Evolutionary conservation across 805 yeast genomes (phyloP).

Genomic region (Torulaspora microellipsoides): DNA sequence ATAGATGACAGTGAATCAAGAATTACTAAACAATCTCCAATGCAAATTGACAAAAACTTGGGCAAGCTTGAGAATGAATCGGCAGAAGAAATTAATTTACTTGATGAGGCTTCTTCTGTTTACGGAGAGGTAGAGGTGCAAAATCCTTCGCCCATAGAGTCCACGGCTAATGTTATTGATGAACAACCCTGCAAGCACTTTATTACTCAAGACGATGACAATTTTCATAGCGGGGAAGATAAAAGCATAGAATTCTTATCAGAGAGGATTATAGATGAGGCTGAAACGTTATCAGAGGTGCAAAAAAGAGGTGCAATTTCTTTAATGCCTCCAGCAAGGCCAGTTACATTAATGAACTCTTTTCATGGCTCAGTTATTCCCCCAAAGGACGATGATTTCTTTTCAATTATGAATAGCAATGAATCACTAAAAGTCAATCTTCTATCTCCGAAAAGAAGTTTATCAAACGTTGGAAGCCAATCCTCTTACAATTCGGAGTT

Average conservation of each 20-base stretch:
- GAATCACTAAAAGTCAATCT: not conserved
- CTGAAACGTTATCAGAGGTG: not conserved
- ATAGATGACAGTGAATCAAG: not conserved
- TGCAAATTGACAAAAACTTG: not conserved
- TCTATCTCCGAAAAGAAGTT: constrained; percentile 24
- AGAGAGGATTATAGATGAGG: not conserved
- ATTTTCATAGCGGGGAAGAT: not conserved
- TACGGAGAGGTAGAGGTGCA: not conserved
- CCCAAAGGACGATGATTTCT: constrained; percentile 2
- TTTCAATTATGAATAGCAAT: not conserved
- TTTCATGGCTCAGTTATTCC: constrained; percentile 6
- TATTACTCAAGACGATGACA: no score
- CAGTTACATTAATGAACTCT: constrained; percentile 8
- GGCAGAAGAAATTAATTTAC: no score
- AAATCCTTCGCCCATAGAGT: no score
- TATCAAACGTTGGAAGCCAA: constrained; percentile 27
- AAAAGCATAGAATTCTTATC: not conserved
- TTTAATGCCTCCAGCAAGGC: not conserved
- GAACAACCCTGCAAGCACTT: no score
- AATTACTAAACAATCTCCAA: not conserved
- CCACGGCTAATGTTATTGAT: no score
- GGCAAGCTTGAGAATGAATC: no score
- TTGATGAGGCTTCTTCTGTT: not conserved
- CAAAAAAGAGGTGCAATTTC: no score
- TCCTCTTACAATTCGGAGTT: constrained; percentile 27